Base-by-base conservation (phyloP, 2,329 filamentous ascomycete species). In the Fusarium veterinarium region DNA sequence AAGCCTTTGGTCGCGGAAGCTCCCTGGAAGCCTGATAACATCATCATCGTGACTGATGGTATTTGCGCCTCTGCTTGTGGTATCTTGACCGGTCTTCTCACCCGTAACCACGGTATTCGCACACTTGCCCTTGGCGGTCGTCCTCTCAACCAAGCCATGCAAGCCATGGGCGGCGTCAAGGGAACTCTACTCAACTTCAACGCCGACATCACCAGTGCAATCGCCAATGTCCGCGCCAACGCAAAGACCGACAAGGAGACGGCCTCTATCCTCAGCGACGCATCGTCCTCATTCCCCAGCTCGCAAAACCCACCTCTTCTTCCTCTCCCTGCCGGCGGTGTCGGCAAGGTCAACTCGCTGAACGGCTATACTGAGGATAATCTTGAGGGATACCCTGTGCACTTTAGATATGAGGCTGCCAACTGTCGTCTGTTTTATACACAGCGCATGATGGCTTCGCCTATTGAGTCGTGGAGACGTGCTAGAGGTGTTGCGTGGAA, bases 91-190 rank as follows among this genome's bases (percentile, higher is more conserved):
- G 76, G 74, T 9, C 69, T 78, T 38, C 61, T 77, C 11, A 76
- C 72, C 13, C 75, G 87, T 85, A 62, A 84, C 23, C 52, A 77
- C 40, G 64, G 61, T 5, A 61, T 77, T 37, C 75, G 75, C 19
- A 77, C 75, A 2, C 59, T 92, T 31, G 85, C 85, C 4, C 83
- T 91, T n/a, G 91, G 91, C 14, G 91, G 91, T 4, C 86, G 88
- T 2, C 87, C 91, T 0, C 80, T 81, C 16, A 75, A 83, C 1
- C 81, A 81, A 0, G 85, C 87, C 1, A 92, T 91, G 82, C 89
- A 92, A 81, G 86, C 85, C 8, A 84, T 91, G 23, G 90, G 91
- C n/a, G 91, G 91, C n/a, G 86, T 89, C 52, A 90, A 91, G 75
- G 91, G 91, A 37, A 82, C 74, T 67, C 5, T 80, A 74, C 69